These are phyloP conservation scores for Paracamarosporium sp. DNA, from an alignment of 2,329 filamentous ascomycete genomes.

Conservation along the genomic window DNA sequence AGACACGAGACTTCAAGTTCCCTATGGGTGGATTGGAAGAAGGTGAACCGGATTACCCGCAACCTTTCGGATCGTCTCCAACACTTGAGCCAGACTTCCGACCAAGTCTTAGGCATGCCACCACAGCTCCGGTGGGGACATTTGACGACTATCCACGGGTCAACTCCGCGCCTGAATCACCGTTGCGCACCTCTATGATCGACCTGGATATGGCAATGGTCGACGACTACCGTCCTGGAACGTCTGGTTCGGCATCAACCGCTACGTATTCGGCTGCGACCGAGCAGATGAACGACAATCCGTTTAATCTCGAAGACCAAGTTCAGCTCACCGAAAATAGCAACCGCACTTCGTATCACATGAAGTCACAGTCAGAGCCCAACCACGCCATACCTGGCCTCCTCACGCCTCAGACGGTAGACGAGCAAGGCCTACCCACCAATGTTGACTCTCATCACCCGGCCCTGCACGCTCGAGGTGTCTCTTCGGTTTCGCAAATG, in stretches of 20 bases:
- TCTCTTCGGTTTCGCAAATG: conserved; percentile 44
- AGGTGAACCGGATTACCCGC: conserved; percentile 20
- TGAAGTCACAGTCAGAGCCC: conserved; percentile 49
- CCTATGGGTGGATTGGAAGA: conserved; percentile 34
- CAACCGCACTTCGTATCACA: conserved; percentile 47
- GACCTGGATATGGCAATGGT: conserved; percentile 48
- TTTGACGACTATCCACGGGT: conserved; percentile 48
- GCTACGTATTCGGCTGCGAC: conserved; percentile 43
- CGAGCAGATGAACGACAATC: conserved; percentile 53
- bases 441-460: conserved; percentile 36
- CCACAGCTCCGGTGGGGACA: conserved; percentile 48
- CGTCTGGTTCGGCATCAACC: conserved; percentile 47
- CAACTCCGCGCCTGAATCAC: conserved; percentile 40
- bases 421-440: conserved; percentile 42
- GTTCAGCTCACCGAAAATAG: conserved; percentile 46
- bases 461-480: conserved; percentile 41
- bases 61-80: conserved; percentile 32
- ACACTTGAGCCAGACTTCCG: conserved; percentile 44
- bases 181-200: conserved; percentile 54
- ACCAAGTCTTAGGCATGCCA: conserved; percentile 49
- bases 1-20: conserved; percentile 44
- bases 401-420: conserved; percentile 43
- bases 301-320: conserved; percentile 58
- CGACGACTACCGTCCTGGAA: conserved; percentile 52
- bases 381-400: conserved; percentile 46